Percentiles rank a stretch among this genome's conserved stretches.
Evolutionary conservation across 768 basidiomycete species (phyloP).

Genomic region (Cystobasidium onofrii): DNA sequence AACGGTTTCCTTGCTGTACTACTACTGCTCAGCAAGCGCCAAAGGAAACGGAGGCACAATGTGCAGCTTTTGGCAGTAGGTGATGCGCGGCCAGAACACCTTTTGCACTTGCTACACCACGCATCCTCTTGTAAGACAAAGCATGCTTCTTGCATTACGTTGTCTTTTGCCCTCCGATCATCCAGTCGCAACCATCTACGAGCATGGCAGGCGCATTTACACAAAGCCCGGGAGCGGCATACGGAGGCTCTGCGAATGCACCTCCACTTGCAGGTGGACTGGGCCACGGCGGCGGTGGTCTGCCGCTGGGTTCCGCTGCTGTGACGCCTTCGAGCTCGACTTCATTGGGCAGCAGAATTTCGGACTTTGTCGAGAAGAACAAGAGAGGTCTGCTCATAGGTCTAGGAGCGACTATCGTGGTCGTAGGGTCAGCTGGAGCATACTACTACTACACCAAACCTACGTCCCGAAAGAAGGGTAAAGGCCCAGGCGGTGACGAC

Average conservation of each 20-base stretch:
- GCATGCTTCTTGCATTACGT: too few species aligned
- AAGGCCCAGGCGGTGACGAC: neutral
- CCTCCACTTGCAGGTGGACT: neutral
- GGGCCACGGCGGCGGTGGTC: slow-evolving; percentile 1
- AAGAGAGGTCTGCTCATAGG: slow-evolving; percentile 66
- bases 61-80: too few species aligned
- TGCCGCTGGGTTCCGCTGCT: neutral
- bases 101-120: too few species aligned
- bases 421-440: slow-evolving; percentile 68
- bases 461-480: slow-evolving; percentile 7
- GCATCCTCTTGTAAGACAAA: too few species aligned
- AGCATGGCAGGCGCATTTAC: neutral
- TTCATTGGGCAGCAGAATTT: slow-evolving; percentile 37
- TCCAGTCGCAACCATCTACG: neutral
- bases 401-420: slow-evolving; percentile 60
- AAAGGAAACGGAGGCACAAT: too few species aligned
- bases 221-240: neutral
- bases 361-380: slow-evolving; percentile 60
- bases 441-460: slow-evolving; percentile 49
- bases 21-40: too few species aligned
- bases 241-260: neutral
- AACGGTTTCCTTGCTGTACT: too few species aligned
- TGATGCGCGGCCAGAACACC: too few species aligned
- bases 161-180: neutral
- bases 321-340: slow-evolving; percentile 1